Percentiles rank a stretch among this genome's conserved stretches.
Conservation (phyloP, 352 stramenopile genomes). For the Albugo candida region DNA sequence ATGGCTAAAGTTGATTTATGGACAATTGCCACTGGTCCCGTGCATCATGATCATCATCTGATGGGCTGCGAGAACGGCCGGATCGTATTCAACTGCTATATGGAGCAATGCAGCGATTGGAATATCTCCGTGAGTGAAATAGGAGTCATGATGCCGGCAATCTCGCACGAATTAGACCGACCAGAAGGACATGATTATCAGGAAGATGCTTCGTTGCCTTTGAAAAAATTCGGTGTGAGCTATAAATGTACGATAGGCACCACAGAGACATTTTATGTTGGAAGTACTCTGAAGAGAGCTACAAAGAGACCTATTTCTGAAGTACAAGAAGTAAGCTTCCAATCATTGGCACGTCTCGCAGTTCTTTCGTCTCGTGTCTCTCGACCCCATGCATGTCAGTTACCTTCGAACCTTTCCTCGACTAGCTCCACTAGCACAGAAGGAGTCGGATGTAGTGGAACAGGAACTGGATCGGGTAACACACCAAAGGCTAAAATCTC, state of each 20-base stretch:
- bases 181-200: constrained; percentile 80
- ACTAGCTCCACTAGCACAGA: too few species aligned
- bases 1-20: constrained; percentile 57
- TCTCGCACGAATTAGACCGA: constrained; percentile 73
- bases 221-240: constrained; percentile 79
- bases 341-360: constrained; percentile 58
- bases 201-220: constrained; percentile 65
- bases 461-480: neutral
- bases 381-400: constrained; percentile 34
- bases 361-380: constrained; percentile 69
- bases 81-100: constrained; percentile 83
- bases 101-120: constrained; percentile 81
- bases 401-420: constrained; percentile 2
- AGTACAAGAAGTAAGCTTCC: constrained; percentile 75
- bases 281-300: constrained; percentile 63
- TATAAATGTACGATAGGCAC: constrained; percentile 83
- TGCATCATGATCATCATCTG: constrained; percentile 77
- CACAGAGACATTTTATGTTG: constrained; percentile 73
- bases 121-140: constrained; percentile 79
- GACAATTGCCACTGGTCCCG: constrained; percentile 63
- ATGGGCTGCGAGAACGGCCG: constrained; percentile 71
- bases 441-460: neutral
- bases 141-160: constrained; percentile 76
- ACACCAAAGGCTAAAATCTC: too few species aligned
- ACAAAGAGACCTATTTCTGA: constrained; percentile 55